Evolutionary conservation across 164 flowering plant genomes (phyloP), one percentile per base, ranked within the genome.

Genomic region (Magnolia changhungtana): DNA sequence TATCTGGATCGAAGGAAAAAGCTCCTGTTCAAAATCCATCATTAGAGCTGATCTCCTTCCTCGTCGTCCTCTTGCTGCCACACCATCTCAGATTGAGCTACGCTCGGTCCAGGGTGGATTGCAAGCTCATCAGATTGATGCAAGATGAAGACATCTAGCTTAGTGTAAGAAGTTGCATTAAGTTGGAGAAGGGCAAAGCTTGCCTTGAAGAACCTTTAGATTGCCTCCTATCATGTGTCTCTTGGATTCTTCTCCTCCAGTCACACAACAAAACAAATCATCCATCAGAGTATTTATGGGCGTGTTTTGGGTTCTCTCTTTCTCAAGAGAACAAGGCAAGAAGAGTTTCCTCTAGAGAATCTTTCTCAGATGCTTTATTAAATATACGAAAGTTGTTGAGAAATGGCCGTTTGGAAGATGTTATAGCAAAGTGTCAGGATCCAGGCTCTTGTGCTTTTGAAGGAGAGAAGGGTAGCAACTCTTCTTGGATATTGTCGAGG

Each of bases 231-330:
- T 92, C 90, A 24, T 91, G 96, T 76, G 74, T 91, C 75, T 92
- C 93, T 78, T 89, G 91, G 95, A 85, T n/a, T n/a, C n/a, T n/a
- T n/a, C n/a, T n/a, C n/a, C n/a, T n/a, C n/a, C n/a, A n/a, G n/a
- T n/a, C n/a, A 72, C 91, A 83, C 16, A 81, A 76, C 67, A 86
- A 84, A 85, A 70, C 77, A 67, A 84, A 80, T 71, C 82, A 29
- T 29, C 85, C 81, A 31, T 80, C 85, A 18, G 90, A 88, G 71
- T 73, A 84, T 74, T 75, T 92, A 74, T 81, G 86, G 92, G 71
- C 95, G 66, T 85, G 89, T 79, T 90, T 89, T 82, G 93, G 92
- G 75, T 94, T 94, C 86, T 89, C 98, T 73, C 91, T 94, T 77
- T 86, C 98, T 24, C 96, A 92, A 80, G 98, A 91, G 24, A 88